These are phyloP conservation scores for Emericellopsis cladophorae DNA, from an alignment of 2,329 filamentous ascomycete genomes.

Conservation along the genomic window DNA sequence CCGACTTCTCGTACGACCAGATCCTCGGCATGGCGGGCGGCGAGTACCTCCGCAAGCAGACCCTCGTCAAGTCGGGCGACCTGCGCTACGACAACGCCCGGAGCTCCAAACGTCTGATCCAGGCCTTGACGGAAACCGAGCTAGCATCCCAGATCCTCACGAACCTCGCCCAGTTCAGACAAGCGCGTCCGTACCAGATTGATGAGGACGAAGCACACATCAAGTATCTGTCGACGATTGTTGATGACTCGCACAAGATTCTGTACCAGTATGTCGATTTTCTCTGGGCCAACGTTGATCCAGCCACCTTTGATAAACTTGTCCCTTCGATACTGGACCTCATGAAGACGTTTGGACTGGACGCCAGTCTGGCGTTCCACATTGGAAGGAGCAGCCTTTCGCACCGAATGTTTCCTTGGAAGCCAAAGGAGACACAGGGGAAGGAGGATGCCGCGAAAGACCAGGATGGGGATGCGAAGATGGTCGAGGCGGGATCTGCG, in stretches of 20 bases:
- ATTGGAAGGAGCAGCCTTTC: constrained; percentile 66
- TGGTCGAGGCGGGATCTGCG: constrained; percentile 22
- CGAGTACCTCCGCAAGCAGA: constrained; percentile 64
- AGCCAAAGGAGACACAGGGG: constrained; percentile 18
- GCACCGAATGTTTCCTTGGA: constrained; percentile 43
- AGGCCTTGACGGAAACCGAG: constrained; percentile 62
- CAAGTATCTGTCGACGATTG: constrained; percentile 76
- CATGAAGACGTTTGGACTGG: constrained; percentile 67
- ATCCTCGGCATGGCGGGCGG: constrained; percentile 82
- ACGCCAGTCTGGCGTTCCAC: constrained; percentile 72
- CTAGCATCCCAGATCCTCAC: constrained; percentile 77
- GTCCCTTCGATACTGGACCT: constrained; percentile 66
- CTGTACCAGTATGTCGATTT: constrained; percentile 83
- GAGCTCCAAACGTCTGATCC: constrained; percentile 69
- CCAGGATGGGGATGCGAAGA: constrained; percentile 44
- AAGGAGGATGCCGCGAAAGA: constrained; percentile 18
- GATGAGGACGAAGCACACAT: constrained; percentile 65
- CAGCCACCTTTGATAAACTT: constrained; percentile 63
- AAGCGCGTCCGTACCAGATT: constrained; percentile 69
- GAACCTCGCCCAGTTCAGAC: constrained; percentile 78
- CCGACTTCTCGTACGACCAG: constrained; percentile 80
- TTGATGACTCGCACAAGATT: constrained; percentile 81
- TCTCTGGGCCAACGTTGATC: constrained; percentile 64
- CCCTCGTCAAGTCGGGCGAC: constrained; percentile 68
- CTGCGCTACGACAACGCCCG: constrained; percentile 63